Evolutionary conservation across 768 basidiomycete genomes (phyloP).

Genomic region (Hortiboletus flavorubellus): DNA sequence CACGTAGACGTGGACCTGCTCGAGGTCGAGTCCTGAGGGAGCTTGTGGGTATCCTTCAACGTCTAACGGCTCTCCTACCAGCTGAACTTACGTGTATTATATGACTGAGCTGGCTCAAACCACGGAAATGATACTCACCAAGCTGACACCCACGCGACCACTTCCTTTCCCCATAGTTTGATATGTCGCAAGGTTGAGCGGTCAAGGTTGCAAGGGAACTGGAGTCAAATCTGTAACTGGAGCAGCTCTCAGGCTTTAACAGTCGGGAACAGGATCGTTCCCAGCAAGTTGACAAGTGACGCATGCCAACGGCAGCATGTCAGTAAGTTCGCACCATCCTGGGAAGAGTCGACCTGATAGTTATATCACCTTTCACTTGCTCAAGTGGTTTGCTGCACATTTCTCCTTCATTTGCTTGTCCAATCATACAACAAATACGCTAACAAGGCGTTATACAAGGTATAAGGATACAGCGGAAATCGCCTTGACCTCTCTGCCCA

Average conservation of each 20-base stretch:
- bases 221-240: not conserved
- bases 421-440: not conserved
- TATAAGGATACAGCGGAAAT: constrained; percentile 21
- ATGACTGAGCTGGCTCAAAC: not conserved
- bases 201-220: not conserved
- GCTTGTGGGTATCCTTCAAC: constrained; percentile 58
- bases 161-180: not conserved
- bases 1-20: constrained; percentile 74
- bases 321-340: constrained; percentile 4
- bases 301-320: constrained; percentile 4
- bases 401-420: not conserved
- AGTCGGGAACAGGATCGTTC: not conserved
- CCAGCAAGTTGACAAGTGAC: not conserved
- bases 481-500: not conserved
- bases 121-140: constrained; percentile 11
- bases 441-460: constrained; percentile 5
- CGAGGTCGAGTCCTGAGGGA: constrained; percentile 51
- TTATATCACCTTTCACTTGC: not conserved
- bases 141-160: not conserved
- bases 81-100: constrained; percentile 3
- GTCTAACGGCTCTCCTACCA: constrained; percentile 49
- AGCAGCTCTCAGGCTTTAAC: not conserved
- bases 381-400: not conserved
- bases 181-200: not conserved
- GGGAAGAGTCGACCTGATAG: constrained; percentile 6